A percentile compares a stretch with the other conserved stretches of the same genome.
phyloP scores from a whole-genome alignment of 169 alveolate genomes.

The Cryptosporidium felis region DNA sequence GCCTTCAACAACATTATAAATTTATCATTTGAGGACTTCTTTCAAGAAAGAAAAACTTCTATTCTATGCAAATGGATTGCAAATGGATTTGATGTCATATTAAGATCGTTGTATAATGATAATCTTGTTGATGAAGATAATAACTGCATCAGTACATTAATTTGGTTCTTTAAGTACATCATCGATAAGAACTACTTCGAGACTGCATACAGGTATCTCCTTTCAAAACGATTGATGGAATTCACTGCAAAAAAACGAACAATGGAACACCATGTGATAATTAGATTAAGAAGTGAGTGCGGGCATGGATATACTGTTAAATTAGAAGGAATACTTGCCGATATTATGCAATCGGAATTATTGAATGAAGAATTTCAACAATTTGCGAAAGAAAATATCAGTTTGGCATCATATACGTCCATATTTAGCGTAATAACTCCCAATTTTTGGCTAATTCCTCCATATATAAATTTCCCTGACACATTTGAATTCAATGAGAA shows the following conservation, averaged over 20 bases:
- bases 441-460: slow-evolving; percentile 16
- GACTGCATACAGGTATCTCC: slow-evolving; percentile 7
- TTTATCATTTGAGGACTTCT: slow-evolving; percentile 40
- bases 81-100: slow-evolving; percentile 35
- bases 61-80: slow-evolving; percentile 14
- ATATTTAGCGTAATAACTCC: slow-evolving; percentile 33
- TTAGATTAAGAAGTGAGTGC: slow-evolving; percentile 45
- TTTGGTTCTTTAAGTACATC: slow-evolving; percentile 36
- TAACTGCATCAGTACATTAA: background rate
- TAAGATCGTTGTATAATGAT: background rate
- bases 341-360: slow-evolving; percentile 47
- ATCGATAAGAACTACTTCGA: slow-evolving; percentile 47
- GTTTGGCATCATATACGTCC: background rate
- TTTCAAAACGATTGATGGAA: slow-evolving; percentile 39
- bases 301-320: slow-evolving; percentile 56
- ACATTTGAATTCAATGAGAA: background rate
- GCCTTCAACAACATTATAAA: slow-evolving; percentile 15
- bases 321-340: slow-evolving; percentile 53
- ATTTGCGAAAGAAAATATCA: background rate
- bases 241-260: background rate
- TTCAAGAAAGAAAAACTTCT: background rate
- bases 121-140: background rate
- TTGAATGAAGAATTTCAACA: slow-evolving; percentile 13
- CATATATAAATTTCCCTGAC: background rate
- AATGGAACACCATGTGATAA: slow-evolving; percentile 17